A percentile compares a stretch with the other conserved stretches of the same genome.
Evolutionary conservation across 78 protist species (phyloP).

Genomic region (Acrasis kona): DNA sequence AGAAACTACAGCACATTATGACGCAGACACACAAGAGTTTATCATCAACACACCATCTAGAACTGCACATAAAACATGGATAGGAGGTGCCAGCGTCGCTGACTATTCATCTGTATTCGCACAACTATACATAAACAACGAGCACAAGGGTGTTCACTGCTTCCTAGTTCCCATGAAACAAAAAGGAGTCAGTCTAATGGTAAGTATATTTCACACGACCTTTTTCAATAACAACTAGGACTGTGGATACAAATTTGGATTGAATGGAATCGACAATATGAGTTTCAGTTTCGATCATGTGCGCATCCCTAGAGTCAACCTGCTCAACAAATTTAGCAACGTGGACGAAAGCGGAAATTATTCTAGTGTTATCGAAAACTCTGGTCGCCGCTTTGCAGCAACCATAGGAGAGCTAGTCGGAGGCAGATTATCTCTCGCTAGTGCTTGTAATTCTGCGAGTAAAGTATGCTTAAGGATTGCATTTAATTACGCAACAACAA

Average conservation of each 20-base stretch:
- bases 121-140: slow-evolving; percentile 35
- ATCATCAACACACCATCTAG: slow-evolving; percentile 55
- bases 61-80: slow-evolving; percentile 72
- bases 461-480: too few relatives aligned
- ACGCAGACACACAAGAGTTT: slow-evolving; percentile 40
- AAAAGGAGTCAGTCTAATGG: neutral
- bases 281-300: slow-evolving; percentile 38
- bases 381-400: too few relatives aligned
- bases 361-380: too few relatives aligned
- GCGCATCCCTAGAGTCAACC: slow-evolving; percentile 43
- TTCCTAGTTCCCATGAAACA: slow-evolving; percentile 46
- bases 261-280: slow-evolving; percentile 37
- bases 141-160: slow-evolving; percentile 47
- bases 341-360: neutral
- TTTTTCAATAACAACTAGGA: too few relatives aligned
- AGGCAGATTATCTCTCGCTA: too few relatives aligned
- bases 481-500: too few relatives aligned
- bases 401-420: too few relatives aligned
- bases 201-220: too few relatives aligned
- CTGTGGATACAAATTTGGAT: slow-evolving; percentile 28
- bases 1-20: slow-evolving; percentile 74
- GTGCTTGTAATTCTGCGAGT: too few relatives aligned
- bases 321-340: slow-evolving; percentile 7
- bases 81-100: slow-evolving; percentile 52
- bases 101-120: slow-evolving; percentile 41